Conservation (phyloP, 2,329 filamentous ascomycete species). For the Chaetomium sp. region DNA sequence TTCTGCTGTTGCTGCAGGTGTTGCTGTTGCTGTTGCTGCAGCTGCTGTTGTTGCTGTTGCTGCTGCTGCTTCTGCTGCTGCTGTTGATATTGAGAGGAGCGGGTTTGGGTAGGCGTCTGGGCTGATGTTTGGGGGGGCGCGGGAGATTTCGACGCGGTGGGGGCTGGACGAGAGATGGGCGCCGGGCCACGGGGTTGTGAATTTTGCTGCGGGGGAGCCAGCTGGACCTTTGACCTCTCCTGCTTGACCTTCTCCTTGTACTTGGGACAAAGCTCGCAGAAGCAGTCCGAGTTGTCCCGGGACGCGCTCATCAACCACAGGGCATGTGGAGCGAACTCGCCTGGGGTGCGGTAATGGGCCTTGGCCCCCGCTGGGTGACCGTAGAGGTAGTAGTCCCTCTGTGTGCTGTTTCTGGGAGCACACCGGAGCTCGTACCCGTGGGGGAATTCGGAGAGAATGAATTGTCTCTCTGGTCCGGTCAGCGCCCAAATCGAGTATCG, state of each 20-base stretch:
- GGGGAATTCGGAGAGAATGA: slow-evolving; percentile 23
- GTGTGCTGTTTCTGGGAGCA: slow-evolving; percentile 31
- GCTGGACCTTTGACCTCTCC: slow-evolving; percentile 1
- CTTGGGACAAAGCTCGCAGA: slow-evolving; percentile 41
- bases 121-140: no score
- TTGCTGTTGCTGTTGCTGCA: no score
- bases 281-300: slow-evolving; percentile 43
- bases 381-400: slow-evolving; percentile 44
- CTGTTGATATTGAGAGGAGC: no score
- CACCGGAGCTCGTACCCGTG: slow-evolving; percentile 24
- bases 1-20: no score
- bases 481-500: not conserved
- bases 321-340: slow-evolving; percentile 47
- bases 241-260: slow-evolving; percentile 20
- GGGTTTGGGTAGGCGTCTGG: no score
- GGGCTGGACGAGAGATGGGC: no score
- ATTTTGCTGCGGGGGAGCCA: no score
- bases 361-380: slow-evolving; percentile 43
- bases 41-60: no score
- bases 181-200: no score
- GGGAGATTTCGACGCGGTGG: no score
- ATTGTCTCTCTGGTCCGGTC: slow-evolving; percentile 18
- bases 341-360: slow-evolving; percentile 43
- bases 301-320: slow-evolving; percentile 47
- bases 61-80: no score